These are phyloP conservation scores for Luzula sylvatica DNA, from an alignment of 176 grass and related monocot genomes.

Conservation along the genomic window DNA sequence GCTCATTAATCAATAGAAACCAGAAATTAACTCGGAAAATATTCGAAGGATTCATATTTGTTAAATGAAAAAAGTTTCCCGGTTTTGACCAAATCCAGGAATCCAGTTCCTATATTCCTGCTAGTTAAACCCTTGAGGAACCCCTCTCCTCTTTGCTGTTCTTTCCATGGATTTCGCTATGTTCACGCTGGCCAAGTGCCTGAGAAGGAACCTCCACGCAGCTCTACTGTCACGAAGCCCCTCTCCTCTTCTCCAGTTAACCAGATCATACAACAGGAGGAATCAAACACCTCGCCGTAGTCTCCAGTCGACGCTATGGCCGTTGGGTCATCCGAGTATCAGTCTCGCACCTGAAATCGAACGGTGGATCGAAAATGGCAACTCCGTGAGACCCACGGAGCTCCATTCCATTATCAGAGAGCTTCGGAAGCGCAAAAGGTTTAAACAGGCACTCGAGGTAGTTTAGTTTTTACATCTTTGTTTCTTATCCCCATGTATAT, in stretches of 20 bases:
- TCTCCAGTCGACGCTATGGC: constrained; percentile 57
- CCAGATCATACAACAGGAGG: constrained; percentile 14
- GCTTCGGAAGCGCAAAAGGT: constrained; percentile 49
- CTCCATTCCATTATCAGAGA: constrained; percentile 44
- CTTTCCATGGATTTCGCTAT: background rate
- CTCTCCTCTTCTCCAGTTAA: background rate
- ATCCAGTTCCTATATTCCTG: too few relatives aligned
- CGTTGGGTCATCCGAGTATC: constrained; percentile 47
- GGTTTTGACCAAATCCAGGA: too few relatives aligned
- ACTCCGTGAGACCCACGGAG: constrained; percentile 35
- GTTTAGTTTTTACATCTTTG: too few relatives aligned
- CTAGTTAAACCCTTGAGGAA: too few relatives aligned
- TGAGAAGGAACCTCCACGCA: constrained; percentile 14
- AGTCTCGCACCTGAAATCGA: constrained; percentile 64
- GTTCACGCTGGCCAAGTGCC: constrained; percentile 8
- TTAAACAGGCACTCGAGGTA: constrained; percentile 80
- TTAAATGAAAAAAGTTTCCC: too few relatives aligned
- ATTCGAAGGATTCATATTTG: too few relatives aligned
- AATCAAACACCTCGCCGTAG: constrained; percentile 1
- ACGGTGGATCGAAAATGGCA: constrained; percentile 40
- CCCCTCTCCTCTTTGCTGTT: too few relatives aligned
- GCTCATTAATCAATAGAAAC: too few relatives aligned
- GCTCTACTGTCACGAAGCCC: background rate
- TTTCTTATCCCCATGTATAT: background rate
- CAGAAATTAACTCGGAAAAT: too few relatives aligned